These are phyloP conservation scores for Colletotrichum sp. DNA, from an alignment of 2,329 filamentous ascomycete species.

Conservation along the genomic window DNA sequence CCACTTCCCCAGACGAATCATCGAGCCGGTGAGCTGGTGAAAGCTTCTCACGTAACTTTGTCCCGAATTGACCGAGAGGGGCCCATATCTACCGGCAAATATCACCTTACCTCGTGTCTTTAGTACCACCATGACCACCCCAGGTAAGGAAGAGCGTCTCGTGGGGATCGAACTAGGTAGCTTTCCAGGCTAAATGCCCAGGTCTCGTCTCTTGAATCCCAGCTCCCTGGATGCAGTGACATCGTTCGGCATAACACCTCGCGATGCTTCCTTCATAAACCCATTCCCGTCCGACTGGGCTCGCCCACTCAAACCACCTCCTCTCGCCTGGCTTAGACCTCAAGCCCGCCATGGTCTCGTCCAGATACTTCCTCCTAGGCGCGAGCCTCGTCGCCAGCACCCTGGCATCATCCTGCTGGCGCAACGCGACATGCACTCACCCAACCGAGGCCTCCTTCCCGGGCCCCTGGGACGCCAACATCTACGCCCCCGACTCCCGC, in stretches of 20 bases:
- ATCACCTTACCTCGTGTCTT: not conserved
- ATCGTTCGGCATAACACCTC: not conserved
- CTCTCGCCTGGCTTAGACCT: not conserved
- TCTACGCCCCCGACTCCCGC: constrained; percentile 58
- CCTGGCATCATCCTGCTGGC: constrained; percentile 52
- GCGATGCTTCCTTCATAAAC: not conserved
- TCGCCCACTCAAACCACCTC: not conserved
- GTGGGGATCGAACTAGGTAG: not conserved
- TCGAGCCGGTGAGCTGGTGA: not conserved
- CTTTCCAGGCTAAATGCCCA: not conserved
- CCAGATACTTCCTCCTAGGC: constrained; percentile 29
- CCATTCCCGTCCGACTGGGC: not conserved
- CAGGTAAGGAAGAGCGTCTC: not conserved
- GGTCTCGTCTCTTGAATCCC: not conserved
- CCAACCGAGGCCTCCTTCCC: constrained; percentile 55
- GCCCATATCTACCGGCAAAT: not conserved
- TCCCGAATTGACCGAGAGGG: constrained; percentile 11
- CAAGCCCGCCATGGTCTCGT: not conserved
- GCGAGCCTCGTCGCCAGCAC: not conserved
- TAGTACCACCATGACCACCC: not conserved
- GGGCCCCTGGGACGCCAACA: constrained; percentile 63
- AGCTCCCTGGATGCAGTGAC: not conserved
- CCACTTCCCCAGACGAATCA: not conserved
- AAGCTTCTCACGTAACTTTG: constrained; percentile 4
- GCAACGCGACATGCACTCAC: constrained; percentile 56